phyloP scores from a whole-genome alignment of 2,329 filamentous ascomycete genomes.

The Aspergillus brunneoviolaceus region DNA sequence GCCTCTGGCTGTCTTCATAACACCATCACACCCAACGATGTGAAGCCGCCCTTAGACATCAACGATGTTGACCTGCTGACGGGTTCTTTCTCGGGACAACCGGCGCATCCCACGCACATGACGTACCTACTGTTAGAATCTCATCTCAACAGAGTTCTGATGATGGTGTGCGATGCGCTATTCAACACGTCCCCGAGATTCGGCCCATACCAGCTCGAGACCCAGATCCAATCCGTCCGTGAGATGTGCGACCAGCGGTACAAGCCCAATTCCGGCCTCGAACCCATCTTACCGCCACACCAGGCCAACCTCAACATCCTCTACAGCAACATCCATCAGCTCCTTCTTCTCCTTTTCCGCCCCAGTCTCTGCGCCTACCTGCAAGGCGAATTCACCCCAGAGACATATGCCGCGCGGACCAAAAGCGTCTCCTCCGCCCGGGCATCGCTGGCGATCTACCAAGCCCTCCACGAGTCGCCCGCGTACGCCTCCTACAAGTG shows the following conservation, averaged over 20 bases:
- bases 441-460: slow-evolving; percentile 35
- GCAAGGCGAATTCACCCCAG: slow-evolving; percentile 31
- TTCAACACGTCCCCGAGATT: slow-evolving; percentile 29
- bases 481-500: slow-evolving; percentile 40
- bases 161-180: slow-evolving; percentile 37
- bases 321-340: slow-evolving; percentile 41
- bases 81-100: slow-evolving; percentile 20
- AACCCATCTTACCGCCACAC: slow-evolving; percentile 34
- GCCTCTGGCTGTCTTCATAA: slow-evolving; percentile 38
- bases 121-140: slow-evolving; percentile 42
- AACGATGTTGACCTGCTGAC: slow-evolving; percentile 38
- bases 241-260: slow-evolving; percentile 34
- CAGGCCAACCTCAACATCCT: slow-evolving; percentile 43
- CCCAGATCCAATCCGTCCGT: slow-evolving; percentile 32
- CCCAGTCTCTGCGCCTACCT: slow-evolving; percentile 35
- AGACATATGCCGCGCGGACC: slow-evolving; percentile 29
- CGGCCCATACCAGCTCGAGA: slow-evolving; percentile 27
- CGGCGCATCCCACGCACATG: slow-evolving; percentile 40
- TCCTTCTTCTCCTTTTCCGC: slow-evolving; percentile 39
- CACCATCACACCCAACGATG: slow-evolving; percentile 27
- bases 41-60: slow-evolving; percentile 36
- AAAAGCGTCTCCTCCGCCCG: slow-evolving; percentile 37
- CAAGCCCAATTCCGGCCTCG: slow-evolving; percentile 22
- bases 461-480: slow-evolving; percentile 30
- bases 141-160: slow-evolving; percentile 37